Evolutionary conservation across 2,329 filamentous ascomycete species (phyloP).

Genomic region (Cercospora sp.): DNA sequence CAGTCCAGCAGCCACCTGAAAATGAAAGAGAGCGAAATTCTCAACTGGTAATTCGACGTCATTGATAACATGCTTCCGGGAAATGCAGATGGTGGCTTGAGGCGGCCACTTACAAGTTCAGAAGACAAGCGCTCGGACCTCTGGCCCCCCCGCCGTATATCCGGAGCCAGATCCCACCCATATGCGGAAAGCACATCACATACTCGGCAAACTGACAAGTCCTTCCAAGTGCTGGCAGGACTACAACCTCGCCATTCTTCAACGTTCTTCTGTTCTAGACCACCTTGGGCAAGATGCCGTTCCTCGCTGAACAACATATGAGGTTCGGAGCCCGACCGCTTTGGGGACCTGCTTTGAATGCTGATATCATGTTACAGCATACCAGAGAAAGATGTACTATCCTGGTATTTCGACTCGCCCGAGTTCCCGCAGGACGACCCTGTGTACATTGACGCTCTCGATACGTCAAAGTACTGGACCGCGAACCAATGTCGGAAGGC

Average conservation of each 20-base stretch:
- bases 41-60: background rate
- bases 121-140: background rate
- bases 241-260: background rate
- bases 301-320: background rate
- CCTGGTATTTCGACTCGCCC: constrained; percentile 54
- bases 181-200: background rate
- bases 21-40: background rate
- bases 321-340: background rate
- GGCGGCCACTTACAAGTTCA: background rate
- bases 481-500: constrained; percentile 46
- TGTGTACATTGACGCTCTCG: constrained; percentile 52
- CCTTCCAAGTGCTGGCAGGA: background rate
- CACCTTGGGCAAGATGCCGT: background rate
- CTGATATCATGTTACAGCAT: background rate
- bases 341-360: background rate
- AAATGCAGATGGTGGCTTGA: background rate
- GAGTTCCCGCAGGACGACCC: constrained; percentile 50
- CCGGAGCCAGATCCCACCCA: background rate
- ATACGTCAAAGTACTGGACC: constrained; percentile 42
- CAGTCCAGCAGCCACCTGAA: background rate
- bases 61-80: background rate
- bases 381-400: constrained; percentile 27
- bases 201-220: background rate
- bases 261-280: background rate
- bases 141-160: background rate